phyloP scores from a whole-genome alignment of 2,329 filamentous ascomycete species.

The Fusarium bulbicola region DNA sequence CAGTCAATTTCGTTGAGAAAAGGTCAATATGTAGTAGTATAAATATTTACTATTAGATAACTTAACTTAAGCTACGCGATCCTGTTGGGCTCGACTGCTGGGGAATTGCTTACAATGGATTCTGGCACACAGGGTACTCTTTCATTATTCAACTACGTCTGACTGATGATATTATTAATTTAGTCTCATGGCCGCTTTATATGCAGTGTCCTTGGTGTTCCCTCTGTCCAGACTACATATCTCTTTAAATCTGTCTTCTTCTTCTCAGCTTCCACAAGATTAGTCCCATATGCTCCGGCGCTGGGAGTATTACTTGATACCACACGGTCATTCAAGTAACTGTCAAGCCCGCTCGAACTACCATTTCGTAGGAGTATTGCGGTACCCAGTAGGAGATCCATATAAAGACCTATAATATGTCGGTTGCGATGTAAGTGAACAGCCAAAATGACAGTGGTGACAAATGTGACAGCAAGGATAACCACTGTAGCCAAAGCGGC shows the following conservation, averaged over 20 bases:
- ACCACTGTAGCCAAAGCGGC: background rate
- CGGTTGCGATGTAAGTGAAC: background rate
- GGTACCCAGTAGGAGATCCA: background rate
- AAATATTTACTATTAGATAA: no score
- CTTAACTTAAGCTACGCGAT: no score
- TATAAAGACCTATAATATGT: background rate
- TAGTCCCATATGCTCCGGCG: accelerated
- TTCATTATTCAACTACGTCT: no score
- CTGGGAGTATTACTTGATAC: accelerated
- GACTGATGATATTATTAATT: background rate
- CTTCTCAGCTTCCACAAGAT: background rate
- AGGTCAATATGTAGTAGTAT: no score
- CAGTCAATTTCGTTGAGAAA: no score
- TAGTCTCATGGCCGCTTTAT: no score
- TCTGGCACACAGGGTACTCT: no score
- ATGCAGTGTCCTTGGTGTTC: no score
- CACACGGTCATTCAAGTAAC: background rate
- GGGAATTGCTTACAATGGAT: no score
- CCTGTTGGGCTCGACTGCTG: no score
- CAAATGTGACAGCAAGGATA: background rate
- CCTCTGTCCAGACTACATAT: no score
- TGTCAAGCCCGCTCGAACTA: background rate
- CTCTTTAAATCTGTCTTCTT: accelerated
- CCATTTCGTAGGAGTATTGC: background rate
- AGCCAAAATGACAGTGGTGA: background rate